A percentile compares a stretch with the other conserved stretches of the same genome.
These are phyloP conservation scores for Ascobolus immersus DNA, from an alignment of 495 filamentous ascomycete genomes.

Conservation along the genomic window DNA sequence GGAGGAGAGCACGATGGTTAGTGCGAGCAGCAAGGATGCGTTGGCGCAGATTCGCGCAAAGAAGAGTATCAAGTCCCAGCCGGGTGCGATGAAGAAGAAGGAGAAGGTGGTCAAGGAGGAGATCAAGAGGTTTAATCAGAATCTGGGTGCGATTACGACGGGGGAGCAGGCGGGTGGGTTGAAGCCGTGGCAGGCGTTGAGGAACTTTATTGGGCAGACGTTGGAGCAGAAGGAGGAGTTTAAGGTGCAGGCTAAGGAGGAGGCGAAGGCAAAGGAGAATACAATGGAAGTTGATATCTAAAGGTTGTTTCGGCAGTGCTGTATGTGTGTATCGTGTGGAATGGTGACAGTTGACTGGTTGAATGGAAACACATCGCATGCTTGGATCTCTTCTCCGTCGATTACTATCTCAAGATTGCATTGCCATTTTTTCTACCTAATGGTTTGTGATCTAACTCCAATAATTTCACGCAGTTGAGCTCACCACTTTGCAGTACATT, in stretches of 20 bases:
- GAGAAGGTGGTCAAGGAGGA: constrained; percentile 53
- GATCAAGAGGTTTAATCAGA: constrained; percentile 55
- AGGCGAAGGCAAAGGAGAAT: neutral
- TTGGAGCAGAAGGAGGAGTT: constrained; percentile 19
- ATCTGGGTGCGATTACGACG: constrained; percentile 40
- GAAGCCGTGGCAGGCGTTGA: constrained; percentile 16
- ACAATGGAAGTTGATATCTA: neutral
- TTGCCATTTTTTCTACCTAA: too few relatives aligned
- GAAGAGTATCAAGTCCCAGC: constrained; percentile 42
- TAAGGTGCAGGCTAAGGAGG: constrained; percentile 5
- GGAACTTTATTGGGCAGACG: constrained; percentile 18
- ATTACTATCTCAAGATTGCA: too few relatives aligned
- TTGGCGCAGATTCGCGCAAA: constrained; percentile 30
- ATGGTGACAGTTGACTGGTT: too few relatives aligned
- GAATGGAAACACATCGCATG: too few relatives aligned
- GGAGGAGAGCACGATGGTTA: constrained; percentile 15
- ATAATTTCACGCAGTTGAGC: too few relatives aligned
- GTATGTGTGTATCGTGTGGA: too few relatives aligned
- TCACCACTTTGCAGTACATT: too few relatives aligned
- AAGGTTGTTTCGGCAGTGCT: too few relatives aligned
- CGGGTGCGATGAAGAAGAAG: constrained; percentile 61
- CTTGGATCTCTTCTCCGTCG: too few relatives aligned
- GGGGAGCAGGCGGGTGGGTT: constrained; percentile 13
- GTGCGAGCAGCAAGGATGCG: constrained; percentile 15
- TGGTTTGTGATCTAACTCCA: too few relatives aligned